Conservation (phyloP, 805 yeast genomes). For the Yamadazyma sp. region DNA sequence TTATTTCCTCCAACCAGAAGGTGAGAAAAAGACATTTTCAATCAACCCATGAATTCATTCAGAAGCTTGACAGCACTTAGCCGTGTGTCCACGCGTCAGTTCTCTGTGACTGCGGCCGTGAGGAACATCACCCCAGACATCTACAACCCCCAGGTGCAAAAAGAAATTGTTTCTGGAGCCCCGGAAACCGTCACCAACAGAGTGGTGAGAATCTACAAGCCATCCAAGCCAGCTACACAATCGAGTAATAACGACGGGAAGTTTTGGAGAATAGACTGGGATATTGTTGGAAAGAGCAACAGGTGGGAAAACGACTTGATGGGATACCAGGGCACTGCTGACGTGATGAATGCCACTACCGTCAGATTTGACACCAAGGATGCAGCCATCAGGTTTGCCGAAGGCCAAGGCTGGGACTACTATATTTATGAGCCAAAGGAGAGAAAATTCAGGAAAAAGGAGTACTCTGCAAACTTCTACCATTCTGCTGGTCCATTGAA, state of each 20-base stretch:
- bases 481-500: conserved; percentile 72
- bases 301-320: conserved; percentile 89
- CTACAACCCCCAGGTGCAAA: conserved; percentile 24
- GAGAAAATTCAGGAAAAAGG: conserved; percentile 72
- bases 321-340: conserved; percentile 80
- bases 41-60: conserved; percentile 3
- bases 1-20: conserved; percentile 14
- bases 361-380: conserved; percentile 74
- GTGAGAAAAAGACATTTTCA: conserved; percentile 11
- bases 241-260: conserved; percentile 57
- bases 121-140: conserved; percentile 22
- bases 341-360: conserved; percentile 78
- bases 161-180: conserved; percentile 74
- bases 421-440: conserved; percentile 79
- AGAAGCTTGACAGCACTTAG: conserved; percentile 2
- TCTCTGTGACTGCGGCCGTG: not conserved
- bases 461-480: conserved; percentile 67
- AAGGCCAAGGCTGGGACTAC: conserved; percentile 83
- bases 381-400: conserved; percentile 75
- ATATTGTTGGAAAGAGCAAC: conserved; percentile 69
- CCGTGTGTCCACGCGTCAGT: conserved; percentile 4
- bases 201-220: conserved; percentile 74
- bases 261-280: conserved; percentile 83
- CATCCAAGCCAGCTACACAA: conserved; percentile 80
- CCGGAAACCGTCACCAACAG: conserved; percentile 67